Evolutionary conservation across 2,329 filamentous ascomycete species (phyloP).

Genomic region (Thelonectria discophora): DNA sequence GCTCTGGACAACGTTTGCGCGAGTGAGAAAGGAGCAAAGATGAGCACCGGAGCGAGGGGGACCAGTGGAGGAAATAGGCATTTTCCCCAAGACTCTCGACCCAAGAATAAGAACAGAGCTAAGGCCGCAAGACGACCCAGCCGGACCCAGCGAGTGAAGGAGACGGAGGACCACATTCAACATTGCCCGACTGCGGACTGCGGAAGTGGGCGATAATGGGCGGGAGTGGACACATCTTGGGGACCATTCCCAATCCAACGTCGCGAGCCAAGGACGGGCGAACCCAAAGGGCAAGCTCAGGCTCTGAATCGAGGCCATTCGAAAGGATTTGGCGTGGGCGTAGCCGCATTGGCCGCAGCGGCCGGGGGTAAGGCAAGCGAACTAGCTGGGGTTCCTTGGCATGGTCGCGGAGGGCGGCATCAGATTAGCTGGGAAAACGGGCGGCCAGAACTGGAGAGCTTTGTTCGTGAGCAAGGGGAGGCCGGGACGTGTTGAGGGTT

Average conservation of each 20-base stretch:
- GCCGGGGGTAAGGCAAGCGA: too few species aligned
- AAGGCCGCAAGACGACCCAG: constrained; percentile 4
- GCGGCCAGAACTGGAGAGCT: neutral
- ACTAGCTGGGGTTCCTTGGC: constrained; percentile 3
- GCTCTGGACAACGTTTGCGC: constrained; percentile 33
- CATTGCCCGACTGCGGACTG: neutral
- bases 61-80: constrained; percentile 21
- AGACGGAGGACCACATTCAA: neutral
- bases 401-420: constrained; percentile 8
- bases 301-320: constrained; percentile 1
- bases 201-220: constrained; percentile 5
- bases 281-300: neutral
- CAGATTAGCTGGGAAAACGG: constrained; percentile 1
- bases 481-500: neutral
- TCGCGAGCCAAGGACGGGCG: constrained; percentile 1
- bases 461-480: neutral
- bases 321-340: constrained; percentile 2
- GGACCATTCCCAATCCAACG: constrained; percentile 12
- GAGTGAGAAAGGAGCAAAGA: constrained; percentile 33
- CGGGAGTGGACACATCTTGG: constrained; percentile 11
- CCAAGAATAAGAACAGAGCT: constrained; percentile 26
- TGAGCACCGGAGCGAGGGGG: constrained; percentile 17
- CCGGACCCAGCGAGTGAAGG: constrained; percentile 2
- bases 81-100: constrained; percentile 1
- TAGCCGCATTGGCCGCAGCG: neutral